A percentile compares a stretch with the other conserved stretches of the same genome.
Evolutionary conservation across 306 rosid species (phyloP).

Genomic region (Chamaecrista fasciculata): DNA sequence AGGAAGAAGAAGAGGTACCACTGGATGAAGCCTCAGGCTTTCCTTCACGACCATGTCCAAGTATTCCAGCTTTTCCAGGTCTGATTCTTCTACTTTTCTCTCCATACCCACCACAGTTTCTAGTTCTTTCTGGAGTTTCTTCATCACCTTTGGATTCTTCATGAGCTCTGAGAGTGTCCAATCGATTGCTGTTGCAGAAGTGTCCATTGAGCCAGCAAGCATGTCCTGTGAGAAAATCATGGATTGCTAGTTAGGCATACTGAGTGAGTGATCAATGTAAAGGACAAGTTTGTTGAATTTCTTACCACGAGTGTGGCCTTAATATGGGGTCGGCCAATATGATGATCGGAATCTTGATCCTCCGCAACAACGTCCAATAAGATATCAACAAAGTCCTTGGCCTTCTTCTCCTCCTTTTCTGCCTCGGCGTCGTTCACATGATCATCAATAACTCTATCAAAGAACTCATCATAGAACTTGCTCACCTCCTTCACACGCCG

Average conservation of each 20-base stretch:
- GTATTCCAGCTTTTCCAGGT: slow-evolving; percentile 43
- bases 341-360: slow-evolving; percentile 53
- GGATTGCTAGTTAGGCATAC: no score
- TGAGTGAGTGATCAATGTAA: no score
- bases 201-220: slow-evolving; percentile 50
- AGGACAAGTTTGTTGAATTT: no score
- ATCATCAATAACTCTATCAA: slow-evolving; percentile 62
- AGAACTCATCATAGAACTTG: slow-evolving; percentile 51
- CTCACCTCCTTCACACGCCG: slow-evolving; percentile 40
- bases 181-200: slow-evolving; percentile 51
- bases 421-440: slow-evolving; percentile 51
- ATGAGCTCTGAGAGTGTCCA: slow-evolving; percentile 57
- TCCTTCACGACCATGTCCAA: slow-evolving; percentile 59
- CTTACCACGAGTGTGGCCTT: slow-evolving; percentile 62
- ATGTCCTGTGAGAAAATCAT: slow-evolving; percentile 44
- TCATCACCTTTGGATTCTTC: slow-evolving; percentile 52
- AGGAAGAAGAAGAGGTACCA: slow-evolving; percentile 58
- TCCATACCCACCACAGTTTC: slow-evolving; percentile 52
- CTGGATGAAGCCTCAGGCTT: slow-evolving; percentile 58
- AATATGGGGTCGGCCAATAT: slow-evolving; percentile 49
- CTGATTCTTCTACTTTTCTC: slow-evolving; percentile 60
- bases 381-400: slow-evolving; percentile 65
- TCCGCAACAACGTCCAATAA: slow-evolving; percentile 52
- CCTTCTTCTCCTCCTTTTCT: slow-evolving; percentile 22
- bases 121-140: slow-evolving; percentile 54